Conservation (phyloP, 1,284 basidiomycete species). For the Pterulicium gracile region DNA sequence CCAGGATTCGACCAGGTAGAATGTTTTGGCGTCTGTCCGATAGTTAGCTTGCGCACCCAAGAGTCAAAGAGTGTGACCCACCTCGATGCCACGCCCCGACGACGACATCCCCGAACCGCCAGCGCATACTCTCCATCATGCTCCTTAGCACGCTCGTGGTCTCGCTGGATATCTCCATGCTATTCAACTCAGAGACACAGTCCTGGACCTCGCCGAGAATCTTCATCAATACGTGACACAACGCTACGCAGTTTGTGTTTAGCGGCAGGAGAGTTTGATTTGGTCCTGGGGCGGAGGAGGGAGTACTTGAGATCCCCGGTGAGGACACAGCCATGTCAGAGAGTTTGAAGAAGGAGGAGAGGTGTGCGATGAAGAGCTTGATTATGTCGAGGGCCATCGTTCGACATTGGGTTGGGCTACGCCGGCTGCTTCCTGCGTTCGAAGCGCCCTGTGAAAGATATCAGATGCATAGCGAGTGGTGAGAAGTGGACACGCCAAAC, state of each 20-base stretch:
- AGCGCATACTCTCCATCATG: slow-evolving; percentile 75
- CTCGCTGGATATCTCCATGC: slow-evolving; percentile 75
- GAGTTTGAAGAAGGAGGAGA: slow-evolving; percentile 86
- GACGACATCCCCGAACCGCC: slow-evolving; percentile 83
- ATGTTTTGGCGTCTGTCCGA: slow-evolving; percentile 69
- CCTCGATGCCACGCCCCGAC: slow-evolving; percentile 78
- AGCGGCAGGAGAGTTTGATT: slow-evolving; percentile 62
- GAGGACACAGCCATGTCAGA: slow-evolving; percentile 62
- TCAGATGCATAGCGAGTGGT: slow-evolving; percentile 3
- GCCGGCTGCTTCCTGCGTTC: slow-evolving; percentile 30
- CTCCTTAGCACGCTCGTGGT: slow-evolving; percentile 56
- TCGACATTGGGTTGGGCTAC: slow-evolving; percentile 76
- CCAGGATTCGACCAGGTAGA: slow-evolving; percentile 88
- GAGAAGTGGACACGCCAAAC: slow-evolving; percentile 24
- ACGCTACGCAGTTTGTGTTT: slow-evolving; percentile 75
- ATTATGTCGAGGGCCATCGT: slow-evolving; percentile 90
- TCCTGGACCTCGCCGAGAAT: slow-evolving; percentile 82
- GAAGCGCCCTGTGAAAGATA: slow-evolving; percentile 17
- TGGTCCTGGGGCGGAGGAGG: slow-evolving; percentile 27
- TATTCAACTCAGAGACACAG: slow-evolving; percentile 71
- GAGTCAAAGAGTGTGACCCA: slow-evolving; percentile 20
- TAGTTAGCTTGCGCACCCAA: no score
- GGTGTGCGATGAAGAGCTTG: slow-evolving; percentile 75
- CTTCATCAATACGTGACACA: slow-evolving; percentile 71
- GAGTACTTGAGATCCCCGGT: slow-evolving; percentile 17